Percentiles rank a stretch among this genome's conserved stretches.
phyloP scores from a whole-genome alignment of 1,284 basidiomycete genomes.

The Ganoderma sinense region DNA sequence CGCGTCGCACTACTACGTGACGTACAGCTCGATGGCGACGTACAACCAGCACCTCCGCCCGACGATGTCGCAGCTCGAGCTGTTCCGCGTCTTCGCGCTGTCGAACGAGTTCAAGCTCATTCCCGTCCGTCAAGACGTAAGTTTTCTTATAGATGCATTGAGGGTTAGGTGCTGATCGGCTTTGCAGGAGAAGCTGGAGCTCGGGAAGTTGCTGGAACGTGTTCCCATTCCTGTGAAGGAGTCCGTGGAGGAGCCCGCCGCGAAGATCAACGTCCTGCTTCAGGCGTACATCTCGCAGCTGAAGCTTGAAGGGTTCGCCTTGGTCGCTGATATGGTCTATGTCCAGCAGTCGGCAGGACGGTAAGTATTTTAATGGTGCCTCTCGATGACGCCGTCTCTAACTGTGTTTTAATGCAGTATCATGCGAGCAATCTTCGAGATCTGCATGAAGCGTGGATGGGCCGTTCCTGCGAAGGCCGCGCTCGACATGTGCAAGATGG shows the following conservation, averaged over 20 bases:
- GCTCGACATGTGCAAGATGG: conserved; percentile 98
- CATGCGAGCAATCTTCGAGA: conserved; percentile 97
- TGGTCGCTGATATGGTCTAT: conserved; percentile 99
- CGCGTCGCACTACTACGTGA: conserved; percentile 97
- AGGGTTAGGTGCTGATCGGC: conserved; percentile 30
- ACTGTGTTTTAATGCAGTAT: conserved; percentile 62
- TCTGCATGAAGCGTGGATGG: conserved; percentile 99
- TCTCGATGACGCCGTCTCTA: not conserved
- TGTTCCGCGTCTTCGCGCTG: conserved; percentile 96
- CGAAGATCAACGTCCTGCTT: conserved; percentile 97
- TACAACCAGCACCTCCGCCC: conserved; percentile 96
- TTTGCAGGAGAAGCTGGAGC: conserved; percentile 83
- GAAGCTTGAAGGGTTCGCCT: conserved; percentile 94
- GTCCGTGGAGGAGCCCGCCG: conserved; percentile 93
- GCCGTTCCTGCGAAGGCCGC: conserved; percentile 92
- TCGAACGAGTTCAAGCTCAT: conserved; percentile 98
- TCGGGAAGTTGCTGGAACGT: conserved; percentile 92
- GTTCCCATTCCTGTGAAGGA: conserved; percentile 99
- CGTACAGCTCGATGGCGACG: conserved; percentile 94
- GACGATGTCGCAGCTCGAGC: conserved; percentile 88
- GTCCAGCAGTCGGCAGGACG: conserved; percentile 92
- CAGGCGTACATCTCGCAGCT: conserved; percentile 97
- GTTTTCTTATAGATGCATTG: conserved; percentile 47
- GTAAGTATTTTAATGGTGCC: conserved; percentile 43
- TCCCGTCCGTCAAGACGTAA: conserved; percentile 63